Conservation (phyloP, 352 stramenopile genomes). For the Poterioochromonas sp. region DNA sequence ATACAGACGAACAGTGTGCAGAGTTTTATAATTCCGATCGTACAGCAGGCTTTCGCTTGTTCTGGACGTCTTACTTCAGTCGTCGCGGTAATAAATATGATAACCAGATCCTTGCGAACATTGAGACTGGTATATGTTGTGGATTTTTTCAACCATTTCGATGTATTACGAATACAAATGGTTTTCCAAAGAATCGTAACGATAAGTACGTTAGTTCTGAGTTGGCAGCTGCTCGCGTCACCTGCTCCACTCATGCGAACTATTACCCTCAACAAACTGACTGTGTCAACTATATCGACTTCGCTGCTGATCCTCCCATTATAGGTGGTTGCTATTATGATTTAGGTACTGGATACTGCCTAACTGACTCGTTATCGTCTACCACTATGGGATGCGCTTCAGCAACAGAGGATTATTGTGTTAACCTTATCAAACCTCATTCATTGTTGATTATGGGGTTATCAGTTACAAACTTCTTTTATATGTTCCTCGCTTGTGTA, state of each 20-base stretch:
- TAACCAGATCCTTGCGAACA: neutral
- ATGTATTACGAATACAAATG: neutral
- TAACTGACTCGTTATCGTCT: neutral
- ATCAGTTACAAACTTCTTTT: constrained; percentile 2
- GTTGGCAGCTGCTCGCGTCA: neutral
- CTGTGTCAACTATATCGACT: constrained; percentile 7
- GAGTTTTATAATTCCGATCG: constrained; percentile 20
- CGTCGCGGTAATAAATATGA: neutral
- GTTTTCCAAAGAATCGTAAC: neutral
- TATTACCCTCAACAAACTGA: constrained; percentile 22
- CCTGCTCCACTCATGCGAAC: neutral
- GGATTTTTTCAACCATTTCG: constrained; percentile 20
- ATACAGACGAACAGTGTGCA: constrained; percentile 5
- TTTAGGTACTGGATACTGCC: neutral
- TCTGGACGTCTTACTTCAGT: constrained; percentile 9
- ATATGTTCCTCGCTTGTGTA: constrained; percentile 14
- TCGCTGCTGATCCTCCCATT: neutral
- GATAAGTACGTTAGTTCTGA: neutral
- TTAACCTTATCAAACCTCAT: neutral
- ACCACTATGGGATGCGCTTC: neutral
- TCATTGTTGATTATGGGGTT: neutral
- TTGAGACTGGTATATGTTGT: constrained; percentile 1
- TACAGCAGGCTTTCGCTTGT: constrained; percentile 25
- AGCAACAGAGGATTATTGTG: neutral
- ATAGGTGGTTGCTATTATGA: constrained; percentile 30